phyloP scores from a whole-genome alignment of 2,329 filamentous ascomycete genomes.

The Aspergillus awamori region DNA sequence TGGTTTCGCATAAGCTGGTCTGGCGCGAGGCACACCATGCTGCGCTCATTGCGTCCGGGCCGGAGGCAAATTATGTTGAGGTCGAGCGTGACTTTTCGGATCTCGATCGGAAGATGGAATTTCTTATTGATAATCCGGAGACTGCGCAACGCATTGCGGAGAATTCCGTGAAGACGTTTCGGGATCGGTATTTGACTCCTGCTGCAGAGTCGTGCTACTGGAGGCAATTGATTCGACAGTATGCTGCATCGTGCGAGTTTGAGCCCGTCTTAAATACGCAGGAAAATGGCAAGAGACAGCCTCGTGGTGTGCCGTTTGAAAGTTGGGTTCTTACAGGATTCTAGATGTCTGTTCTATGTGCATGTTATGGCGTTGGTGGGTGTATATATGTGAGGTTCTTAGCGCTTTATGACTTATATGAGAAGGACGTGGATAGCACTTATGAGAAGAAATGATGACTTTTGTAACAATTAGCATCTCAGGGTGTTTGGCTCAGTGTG shows the following conservation, averaged over 20 bases:
- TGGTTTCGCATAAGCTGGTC: slow-evolving; percentile 52
- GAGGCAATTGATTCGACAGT: slow-evolving; percentile 50
- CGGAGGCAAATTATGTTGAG: slow-evolving; percentile 54
- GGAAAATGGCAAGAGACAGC: slow-evolving; percentile 32
- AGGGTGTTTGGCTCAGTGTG: background rate
- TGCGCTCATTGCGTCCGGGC: slow-evolving; percentile 48
- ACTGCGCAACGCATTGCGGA: slow-evolving; percentile 54
- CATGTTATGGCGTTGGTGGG: background rate
- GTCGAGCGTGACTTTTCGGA: slow-evolving; percentile 61
- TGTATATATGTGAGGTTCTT: background rate
- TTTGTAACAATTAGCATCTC: background rate
- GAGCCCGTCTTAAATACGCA: slow-evolving; percentile 41
- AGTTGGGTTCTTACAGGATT: slow-evolving; percentile 39
- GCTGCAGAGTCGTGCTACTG: slow-evolving; percentile 61
- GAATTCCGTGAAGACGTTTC: slow-evolving; percentile 52
- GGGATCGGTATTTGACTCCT: slow-evolving; percentile 57
- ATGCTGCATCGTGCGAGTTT: slow-evolving; percentile 45
- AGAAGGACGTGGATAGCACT: background rate
- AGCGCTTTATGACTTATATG: background rate
- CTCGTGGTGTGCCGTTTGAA: slow-evolving; percentile 45
- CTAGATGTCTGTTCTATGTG: background rate
- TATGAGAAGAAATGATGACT: background rate
- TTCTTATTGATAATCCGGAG: slow-evolving; percentile 47
- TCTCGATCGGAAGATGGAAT: slow-evolving; percentile 48
- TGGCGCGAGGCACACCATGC: slow-evolving; percentile 56